A percentile compares a stretch with the other conserved stretches of the same genome.
Conservation (phyloP, 805 yeast species). For the Komagataella phaffii region DNA sequence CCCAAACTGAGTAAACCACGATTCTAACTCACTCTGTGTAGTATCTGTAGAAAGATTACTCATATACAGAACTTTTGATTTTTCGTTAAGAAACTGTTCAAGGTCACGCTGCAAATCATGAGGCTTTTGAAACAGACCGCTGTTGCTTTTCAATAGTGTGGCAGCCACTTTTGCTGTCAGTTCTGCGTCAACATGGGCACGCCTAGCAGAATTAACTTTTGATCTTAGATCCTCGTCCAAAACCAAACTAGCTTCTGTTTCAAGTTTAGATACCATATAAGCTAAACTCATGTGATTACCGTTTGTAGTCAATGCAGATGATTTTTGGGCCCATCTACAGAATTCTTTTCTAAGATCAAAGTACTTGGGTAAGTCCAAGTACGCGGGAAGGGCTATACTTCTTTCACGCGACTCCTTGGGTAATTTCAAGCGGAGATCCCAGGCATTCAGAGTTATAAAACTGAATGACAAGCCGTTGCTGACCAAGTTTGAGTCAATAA, state of each 20-base stretch:
- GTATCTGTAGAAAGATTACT: constrained; percentile 77
- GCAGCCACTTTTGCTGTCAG: constrained; percentile 33
- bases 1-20: constrained; percentile 84
- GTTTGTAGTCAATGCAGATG: constrained; percentile 20
- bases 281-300: constrained; percentile 9
- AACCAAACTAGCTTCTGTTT: constrained; percentile 8
- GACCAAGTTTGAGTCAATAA: constrained; percentile 29
- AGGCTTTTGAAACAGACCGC: constrained; percentile 51
- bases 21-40: constrained; percentile 80
- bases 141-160: constrained; percentile 19
- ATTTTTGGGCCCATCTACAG: constrained; percentile 51
- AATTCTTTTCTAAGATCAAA: constrained; percentile 71
- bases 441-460: constrained; percentile 50
- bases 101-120: constrained; percentile 69
- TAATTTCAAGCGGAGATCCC: constrained; percentile 65
- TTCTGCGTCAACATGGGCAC: constrained; percentile 32
- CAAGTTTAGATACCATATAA: constrained; percentile 10
- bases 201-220: constrained; percentile 18
- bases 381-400: constrained; percentile 56
- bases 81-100: constrained; percentile 50
- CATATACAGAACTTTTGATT: constrained; percentile 66
- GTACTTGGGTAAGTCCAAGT: constrained; percentile 60
- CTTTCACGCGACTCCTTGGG: constrained; percentile 76
- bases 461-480: constrained; percentile 36
- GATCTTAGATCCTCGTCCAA: constrained; percentile 3